These are phyloP conservation scores for Lepidium sativum DNA, from an alignment of 345 rosid species.

Conservation along the genomic window DNA sequence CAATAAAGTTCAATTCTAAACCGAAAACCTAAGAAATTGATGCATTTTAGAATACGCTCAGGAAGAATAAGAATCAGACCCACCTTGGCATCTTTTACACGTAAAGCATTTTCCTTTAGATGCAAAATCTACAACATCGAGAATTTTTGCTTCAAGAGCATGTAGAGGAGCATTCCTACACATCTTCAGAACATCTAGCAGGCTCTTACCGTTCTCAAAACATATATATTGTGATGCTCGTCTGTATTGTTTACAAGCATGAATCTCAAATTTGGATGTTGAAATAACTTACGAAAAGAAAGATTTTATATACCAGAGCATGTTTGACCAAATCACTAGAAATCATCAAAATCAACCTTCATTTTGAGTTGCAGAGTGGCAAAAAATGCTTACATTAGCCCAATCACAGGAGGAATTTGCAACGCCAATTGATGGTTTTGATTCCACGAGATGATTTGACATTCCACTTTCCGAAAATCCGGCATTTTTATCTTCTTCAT, in stretches of 20 bases:
- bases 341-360: slow-evolving; percentile 15
- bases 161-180: slow-evolving; percentile 72
- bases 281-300: slow-evolving; percentile 63
- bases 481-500: slow-evolving; percentile 15
- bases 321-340: slow-evolving; percentile 6
- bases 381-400: slow-evolving; percentile 50
- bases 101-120: slow-evolving; percentile 48
- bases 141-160: slow-evolving; percentile 58
- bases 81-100: slow-evolving; percentile 88
- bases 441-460: slow-evolving; percentile 6
- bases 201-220: slow-evolving; percentile 97
- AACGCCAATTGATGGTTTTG: not conserved
- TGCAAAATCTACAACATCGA: slow-evolving; percentile 19
- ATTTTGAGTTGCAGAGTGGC: slow-evolving; percentile 19
- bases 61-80: not conserved
- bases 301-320: slow-evolving; percentile 1
- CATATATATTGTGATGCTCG: slow-evolving; percentile 95
- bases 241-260: slow-evolving; percentile 85
- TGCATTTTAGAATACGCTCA: slow-evolving; percentile 1
- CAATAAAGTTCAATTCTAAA: slow-evolving; percentile 5
- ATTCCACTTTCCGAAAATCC: slow-evolving; percentile 15
- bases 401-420: slow-evolving; percentile 48
- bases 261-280: slow-evolving; percentile 96
- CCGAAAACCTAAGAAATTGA: not conserved
- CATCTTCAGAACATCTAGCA: slow-evolving; percentile 80